Conservation (phyloP, 495 filamentous ascomycete genomes). For the Neurospora sp. region DNA sequence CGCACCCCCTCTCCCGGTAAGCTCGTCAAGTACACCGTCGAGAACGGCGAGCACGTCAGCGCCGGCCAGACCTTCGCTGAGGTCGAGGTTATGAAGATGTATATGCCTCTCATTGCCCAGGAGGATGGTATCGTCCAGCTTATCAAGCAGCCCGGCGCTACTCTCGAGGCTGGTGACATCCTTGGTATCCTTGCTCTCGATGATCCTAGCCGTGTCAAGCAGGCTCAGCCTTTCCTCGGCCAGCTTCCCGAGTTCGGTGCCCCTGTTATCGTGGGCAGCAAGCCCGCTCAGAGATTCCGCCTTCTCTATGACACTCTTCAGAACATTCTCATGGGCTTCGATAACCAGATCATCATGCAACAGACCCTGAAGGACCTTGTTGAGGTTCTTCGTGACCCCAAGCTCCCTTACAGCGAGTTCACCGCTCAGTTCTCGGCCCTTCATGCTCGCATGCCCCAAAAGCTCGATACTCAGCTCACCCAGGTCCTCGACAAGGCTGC, state of each 20-base stretch:
- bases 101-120: constrained; percentile 96
- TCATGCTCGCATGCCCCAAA: constrained; percentile 91
- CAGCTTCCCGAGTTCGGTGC: constrained; percentile 82
- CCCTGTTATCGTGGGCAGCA: constrained; percentile 78
- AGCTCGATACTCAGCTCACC: constrained; percentile 70
- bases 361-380: constrained; percentile 80
- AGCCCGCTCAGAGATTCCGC: constrained; percentile 81
- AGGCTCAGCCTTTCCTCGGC: constrained; percentile 90
- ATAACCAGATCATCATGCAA: constrained; percentile 96
- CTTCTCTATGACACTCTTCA: constrained; percentile 66
- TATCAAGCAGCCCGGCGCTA: constrained; percentile 97
- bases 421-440: constrained; percentile 88
- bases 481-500: constrained; percentile 77
- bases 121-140: constrained; percentile 96
- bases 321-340: constrained; percentile 88
- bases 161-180: constrained; percentile 96
- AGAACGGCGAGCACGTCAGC: constrained; percentile 90
- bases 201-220: constrained; percentile 93
- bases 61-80: constrained; percentile 93
- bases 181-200: constrained; percentile 95
- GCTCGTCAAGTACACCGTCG: constrained; percentile 95
- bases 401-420: constrained; percentile 95
- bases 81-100: constrained; percentile 99
- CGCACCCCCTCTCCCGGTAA: constrained; percentile 93
- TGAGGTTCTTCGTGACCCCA: constrained; percentile 76